Percentiles rank a stretch among this genome's conserved stretches.
Conservation (phyloP, 192 early-diverging fungal genomes). For the Linnemannia hyalina region DNA sequence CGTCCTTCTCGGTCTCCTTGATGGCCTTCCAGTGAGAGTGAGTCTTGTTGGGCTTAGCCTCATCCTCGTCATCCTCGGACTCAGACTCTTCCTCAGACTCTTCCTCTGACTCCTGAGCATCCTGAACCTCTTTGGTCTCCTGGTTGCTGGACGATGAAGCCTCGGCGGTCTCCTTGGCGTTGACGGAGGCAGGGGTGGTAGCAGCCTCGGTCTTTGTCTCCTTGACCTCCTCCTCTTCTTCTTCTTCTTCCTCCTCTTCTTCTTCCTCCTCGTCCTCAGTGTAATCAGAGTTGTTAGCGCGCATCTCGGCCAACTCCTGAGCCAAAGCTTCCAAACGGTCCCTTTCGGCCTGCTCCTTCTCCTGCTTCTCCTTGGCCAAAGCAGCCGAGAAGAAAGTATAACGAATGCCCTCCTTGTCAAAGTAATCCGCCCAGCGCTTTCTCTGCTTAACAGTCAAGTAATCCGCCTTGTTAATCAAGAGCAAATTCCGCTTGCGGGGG, state of each 20-base stretch:
- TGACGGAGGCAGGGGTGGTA: not conserved
- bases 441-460: slow-evolving; percentile 92
- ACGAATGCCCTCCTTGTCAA: slow-evolving; percentile 82
- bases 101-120: slow-evolving; percentile 34
- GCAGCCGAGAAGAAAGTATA: slow-evolving; percentile 97
- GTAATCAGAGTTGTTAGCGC: slow-evolving; percentile 53
- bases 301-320: slow-evolving; percentile 48
- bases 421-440: slow-evolving; percentile 91
- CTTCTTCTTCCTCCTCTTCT: slow-evolving; percentile 53
- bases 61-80: slow-evolving; percentile 40
- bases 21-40: slow-evolving; percentile 46
- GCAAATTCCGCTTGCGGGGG: slow-evolving; percentile 84
- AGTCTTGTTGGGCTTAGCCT: slow-evolving; percentile 49
- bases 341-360: slow-evolving; percentile 77
- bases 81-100: slow-evolving; percentile 25
- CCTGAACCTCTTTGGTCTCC: not conserved
- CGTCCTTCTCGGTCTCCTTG: slow-evolving; percentile 62
- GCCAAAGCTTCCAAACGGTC: slow-evolving; percentile 60
- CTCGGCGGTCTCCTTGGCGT: slow-evolving; percentile 21
- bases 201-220: slow-evolving; percentile 33
- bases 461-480: slow-evolving; percentile 99
- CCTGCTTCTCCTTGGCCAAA: slow-evolving; percentile 80
- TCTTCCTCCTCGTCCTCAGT: slow-evolving; percentile 59
- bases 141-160: not conserved
- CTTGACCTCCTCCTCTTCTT: slow-evolving; percentile 44